Evolutionary conservation across 2,329 filamentous ascomycete species (phyloP), one percentile per base, ranked within the genome.

Genomic region (Hawksworthiomyces lignivorus): DNA sequence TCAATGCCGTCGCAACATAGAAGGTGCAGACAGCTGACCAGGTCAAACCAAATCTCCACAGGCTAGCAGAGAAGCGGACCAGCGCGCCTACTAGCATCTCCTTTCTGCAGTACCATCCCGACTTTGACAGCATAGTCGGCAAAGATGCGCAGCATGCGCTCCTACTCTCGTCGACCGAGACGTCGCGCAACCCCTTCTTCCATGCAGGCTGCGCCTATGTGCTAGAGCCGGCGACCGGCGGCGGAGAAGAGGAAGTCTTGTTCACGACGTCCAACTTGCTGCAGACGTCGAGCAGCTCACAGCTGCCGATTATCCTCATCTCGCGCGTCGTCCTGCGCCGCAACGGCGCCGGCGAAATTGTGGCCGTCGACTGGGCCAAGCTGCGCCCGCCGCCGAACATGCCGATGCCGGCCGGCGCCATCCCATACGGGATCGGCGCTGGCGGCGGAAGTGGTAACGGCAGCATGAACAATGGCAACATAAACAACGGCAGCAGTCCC

Each of bases 321-420:
- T 72, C 68, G 6, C 61, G 60, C 24, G 38, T 71, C 18, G 60
- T 53, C 35, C 46, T 67, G 4, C 44, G 47, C n/a, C 56, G 59
- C 7, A 46, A 51, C 14, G 49, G 35, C 1, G 37, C 29, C 11
- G 54, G 52, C 30, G 44, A 54, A 37, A 48, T 68, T 28, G 41
- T 52, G 2, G 51, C 56, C 1, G 54, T 62, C 1, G 56, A 60
- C 20, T 69, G 64, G 65, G 48, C 54, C 38, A 69, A 69, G 43
- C 53, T 69, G 4, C 59, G 65, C 1, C 58, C 68, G 0, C 69
- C 69, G 0, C 43, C 58, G 0, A 55, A 47, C 10, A 67, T 73
- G 53, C 51, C 64, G 10, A 69, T 70, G 64, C 69, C 68, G 3
- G 87, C 90, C 53, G 84, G 84, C 19, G 75, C 73, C 14, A 50